These are phyloP conservation scores for Penicillium longicatenatum DNA, from an alignment of 495 filamentous ascomycete species.

Conservation along the genomic window DNA sequence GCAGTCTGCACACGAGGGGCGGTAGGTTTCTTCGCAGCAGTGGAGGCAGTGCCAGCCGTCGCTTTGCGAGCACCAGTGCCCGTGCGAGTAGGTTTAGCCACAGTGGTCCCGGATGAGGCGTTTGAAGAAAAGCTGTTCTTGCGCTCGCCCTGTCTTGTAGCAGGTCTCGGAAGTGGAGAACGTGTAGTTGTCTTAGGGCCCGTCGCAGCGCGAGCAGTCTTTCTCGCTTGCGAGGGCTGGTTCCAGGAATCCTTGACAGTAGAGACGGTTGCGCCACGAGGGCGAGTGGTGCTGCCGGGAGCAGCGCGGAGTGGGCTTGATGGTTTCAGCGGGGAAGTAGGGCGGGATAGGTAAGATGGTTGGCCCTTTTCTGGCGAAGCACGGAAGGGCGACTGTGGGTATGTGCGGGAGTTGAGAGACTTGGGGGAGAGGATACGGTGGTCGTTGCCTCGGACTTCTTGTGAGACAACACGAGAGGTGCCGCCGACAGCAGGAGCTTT, in stretches of 20 bases:
- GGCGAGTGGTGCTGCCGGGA: slow-evolving; percentile 24
- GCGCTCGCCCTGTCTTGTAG: slow-evolving; percentile 48
- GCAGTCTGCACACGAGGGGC: slow-evolving; percentile 35
- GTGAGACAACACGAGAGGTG: slow-evolving; percentile 52
- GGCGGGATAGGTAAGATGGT: slow-evolving; percentile 52
- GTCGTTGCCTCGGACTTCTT: slow-evolving; percentile 47
- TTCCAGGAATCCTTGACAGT: slow-evolving; percentile 27
- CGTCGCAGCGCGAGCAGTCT: slow-evolving; percentile 33
- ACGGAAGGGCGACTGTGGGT: slow-evolving; percentile 59
- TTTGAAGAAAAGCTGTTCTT: slow-evolving; percentile 47
- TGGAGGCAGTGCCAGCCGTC: slow-evolving; percentile 48
- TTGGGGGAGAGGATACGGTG: slow-evolving; percentile 75
- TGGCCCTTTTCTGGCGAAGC: slow-evolving; percentile 47
- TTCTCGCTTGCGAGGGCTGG: slow-evolving; percentile 35
- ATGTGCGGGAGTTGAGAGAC: slow-evolving; percentile 73
- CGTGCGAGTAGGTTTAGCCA: slow-evolving; percentile 56
- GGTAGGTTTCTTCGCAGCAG: slow-evolving; percentile 46
- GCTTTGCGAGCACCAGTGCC: slow-evolving; percentile 49
- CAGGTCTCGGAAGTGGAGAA: slow-evolving; percentile 39
- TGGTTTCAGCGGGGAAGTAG: slow-evolving; percentile 57
- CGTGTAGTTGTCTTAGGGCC: slow-evolving; percentile 29
- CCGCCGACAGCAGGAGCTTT: slow-evolving; percentile 40
- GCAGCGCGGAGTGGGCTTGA: slow-evolving; percentile 53
- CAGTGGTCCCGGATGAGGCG: slow-evolving; percentile 56
- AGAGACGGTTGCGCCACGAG: slow-evolving; percentile 37